Conservation (phyloP, 163 green algal species). For the Chlamydomonas reinhardtii region DNA sequence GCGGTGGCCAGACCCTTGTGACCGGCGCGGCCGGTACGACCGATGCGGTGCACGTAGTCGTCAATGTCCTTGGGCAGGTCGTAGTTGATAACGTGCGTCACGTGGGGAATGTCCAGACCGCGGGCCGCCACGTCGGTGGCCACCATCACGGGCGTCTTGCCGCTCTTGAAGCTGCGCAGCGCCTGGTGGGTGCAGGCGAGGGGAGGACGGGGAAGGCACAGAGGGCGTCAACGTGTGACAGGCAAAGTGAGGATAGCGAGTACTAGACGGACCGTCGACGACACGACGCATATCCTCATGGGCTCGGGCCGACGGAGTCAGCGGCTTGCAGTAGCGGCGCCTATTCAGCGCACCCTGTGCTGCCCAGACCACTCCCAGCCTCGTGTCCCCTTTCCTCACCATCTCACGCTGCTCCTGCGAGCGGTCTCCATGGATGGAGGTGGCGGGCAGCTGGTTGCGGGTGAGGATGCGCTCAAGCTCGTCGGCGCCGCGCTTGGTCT, state of each 20-base stretch:
- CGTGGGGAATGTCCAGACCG: slow-evolving; percentile 98
- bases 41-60: slow-evolving; percentile 99
- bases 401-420: slow-evolving; percentile 94
- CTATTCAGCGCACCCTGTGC: too few species aligned
- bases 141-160: slow-evolving; percentile 95
- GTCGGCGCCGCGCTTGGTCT: slow-evolving; percentile 99
- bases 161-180: slow-evolving; percentile 92
- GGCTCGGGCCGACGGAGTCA: too few species aligned
- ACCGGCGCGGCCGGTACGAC: slow-evolving; percentile 76
- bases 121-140: slow-evolving; percentile 98
- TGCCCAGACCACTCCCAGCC: too few species aligned
- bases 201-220: background rate
- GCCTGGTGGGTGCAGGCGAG: slow-evolving; percentile 66
- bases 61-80: slow-evolving; percentile 96
- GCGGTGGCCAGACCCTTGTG: slow-evolving; percentile 82
- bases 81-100: slow-evolving; percentile 95
- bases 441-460: slow-evolving; percentile 93
- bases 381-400: slow-evolving; percentile 54
- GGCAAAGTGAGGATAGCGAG: too few species aligned
- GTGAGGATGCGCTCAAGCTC: slow-evolving; percentile 96
- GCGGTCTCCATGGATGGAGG: slow-evolving; percentile 97
- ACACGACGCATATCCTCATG: too few species aligned
- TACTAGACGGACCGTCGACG: too few species aligned
- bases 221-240: background rate
- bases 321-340: too few species aligned